A percentile compares a stretch with the other conserved stretches of the same genome.
phyloP scores from a whole-genome alignment of 2,329 filamentous ascomycete species.

The Grosmannia serpens region DNA sequence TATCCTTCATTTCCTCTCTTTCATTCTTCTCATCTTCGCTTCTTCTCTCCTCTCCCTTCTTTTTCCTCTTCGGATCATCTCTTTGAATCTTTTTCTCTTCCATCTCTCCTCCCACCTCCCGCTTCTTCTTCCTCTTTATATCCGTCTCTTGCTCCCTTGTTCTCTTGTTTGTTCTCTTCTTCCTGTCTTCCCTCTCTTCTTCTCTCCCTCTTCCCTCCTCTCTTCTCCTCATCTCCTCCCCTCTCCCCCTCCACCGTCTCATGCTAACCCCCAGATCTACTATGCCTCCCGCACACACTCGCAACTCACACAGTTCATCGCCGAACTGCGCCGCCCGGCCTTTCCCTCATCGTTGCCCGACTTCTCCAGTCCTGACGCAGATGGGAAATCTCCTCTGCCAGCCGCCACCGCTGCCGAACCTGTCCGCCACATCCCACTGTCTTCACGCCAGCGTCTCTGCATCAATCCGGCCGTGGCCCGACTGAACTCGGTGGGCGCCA shows the following conservation, averaged over 20 bases:
- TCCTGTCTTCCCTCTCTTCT: neutral
- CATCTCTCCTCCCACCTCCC: too few species aligned
- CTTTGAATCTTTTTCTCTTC: neutral
- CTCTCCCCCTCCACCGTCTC: too few species aligned
- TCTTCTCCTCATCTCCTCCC: neutral
- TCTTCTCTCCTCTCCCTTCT: too few species aligned
- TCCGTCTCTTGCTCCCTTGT: too few species aligned
- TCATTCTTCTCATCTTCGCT: too few species aligned
- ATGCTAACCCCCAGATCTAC: conserved; percentile 45
- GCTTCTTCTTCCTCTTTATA: too few species aligned
- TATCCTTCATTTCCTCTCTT: too few species aligned
- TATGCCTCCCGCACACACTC: conserved; percentile 92
- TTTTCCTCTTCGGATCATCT: neutral
- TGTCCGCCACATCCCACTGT: conserved; percentile 72
- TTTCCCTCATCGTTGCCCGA: conserved; percentile 60
- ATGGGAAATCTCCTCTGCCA: neutral
- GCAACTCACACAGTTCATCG: conserved; percentile 77
- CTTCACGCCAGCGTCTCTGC: conserved; percentile 77
- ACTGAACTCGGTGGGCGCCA: conserved; percentile 61
- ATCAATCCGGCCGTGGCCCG: conserved; percentile 75
- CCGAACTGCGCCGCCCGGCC: conserved; percentile 66
- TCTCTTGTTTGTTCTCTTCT: too few species aligned
- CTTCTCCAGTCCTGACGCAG: conserved; percentile 15
- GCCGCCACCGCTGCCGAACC: conserved; percentile 31
- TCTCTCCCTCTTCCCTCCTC: neutral